phyloP scores from a whole-genome alignment of 1,284 basidiomycete genomes.

The Sphagnurus paluster region DNA sequence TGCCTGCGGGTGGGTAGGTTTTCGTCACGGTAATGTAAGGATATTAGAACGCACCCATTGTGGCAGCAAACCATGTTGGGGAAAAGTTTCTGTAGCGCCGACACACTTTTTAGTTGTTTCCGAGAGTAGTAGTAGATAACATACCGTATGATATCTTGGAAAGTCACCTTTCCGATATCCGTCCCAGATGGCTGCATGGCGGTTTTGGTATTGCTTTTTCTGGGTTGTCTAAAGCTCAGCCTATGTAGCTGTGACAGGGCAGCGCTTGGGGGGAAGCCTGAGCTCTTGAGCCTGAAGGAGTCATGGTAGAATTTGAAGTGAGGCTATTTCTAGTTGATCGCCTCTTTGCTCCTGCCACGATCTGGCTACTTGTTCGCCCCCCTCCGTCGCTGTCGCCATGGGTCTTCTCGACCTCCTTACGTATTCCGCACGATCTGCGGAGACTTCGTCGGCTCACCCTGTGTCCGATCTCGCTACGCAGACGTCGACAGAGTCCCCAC shows the following conservation, averaged over 20 bases:
- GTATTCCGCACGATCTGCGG: slow-evolving; percentile 8
- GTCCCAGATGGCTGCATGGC: background rate
- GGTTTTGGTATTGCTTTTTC: background rate
- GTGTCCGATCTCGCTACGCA: no score
- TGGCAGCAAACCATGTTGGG: slow-evolving; percentile 53
- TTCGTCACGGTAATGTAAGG: background rate
- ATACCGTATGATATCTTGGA: slow-evolving; percentile 12
- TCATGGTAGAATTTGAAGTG: no score
- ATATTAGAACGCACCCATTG: slow-evolving; percentile 45
- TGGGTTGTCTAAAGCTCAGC: background rate
- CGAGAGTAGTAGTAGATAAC: background rate
- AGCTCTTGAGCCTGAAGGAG: no score
- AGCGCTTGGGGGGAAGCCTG: no score
- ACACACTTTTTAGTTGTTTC: background rate
- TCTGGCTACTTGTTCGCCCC: no score
- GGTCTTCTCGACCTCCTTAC: slow-evolving; percentile 13
- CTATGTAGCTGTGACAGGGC: no score
- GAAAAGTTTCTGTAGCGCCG: slow-evolving; percentile 33
- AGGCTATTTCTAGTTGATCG: no score
- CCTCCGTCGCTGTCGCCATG: slow-evolving; percentile 4
- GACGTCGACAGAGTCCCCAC: background rate
- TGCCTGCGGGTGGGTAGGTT: slow-evolving; percentile 39
- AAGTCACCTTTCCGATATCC: background rate
- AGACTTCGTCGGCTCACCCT: background rate
- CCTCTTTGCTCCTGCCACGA: no score